Percentiles rank a stretch among this genome's conserved stretches.
phyloP scores from a whole-genome alignment of 768 basidiomycete genomes.

The Daedalea quercina region DNA sequence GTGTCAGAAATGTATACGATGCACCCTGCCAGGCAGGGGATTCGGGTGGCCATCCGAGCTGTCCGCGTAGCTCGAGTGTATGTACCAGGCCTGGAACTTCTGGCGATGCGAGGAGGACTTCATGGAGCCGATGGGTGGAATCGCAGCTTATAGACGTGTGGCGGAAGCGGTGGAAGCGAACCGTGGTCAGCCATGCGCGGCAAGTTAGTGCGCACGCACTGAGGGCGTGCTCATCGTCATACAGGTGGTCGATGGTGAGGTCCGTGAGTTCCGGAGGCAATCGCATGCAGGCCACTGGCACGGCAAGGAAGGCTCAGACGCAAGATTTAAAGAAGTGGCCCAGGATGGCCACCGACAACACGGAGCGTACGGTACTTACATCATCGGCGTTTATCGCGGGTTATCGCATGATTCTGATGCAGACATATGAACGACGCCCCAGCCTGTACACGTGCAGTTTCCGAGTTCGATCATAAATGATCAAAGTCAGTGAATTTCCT shows the following conservation, averaged over 20 bases:
- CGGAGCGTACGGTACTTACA: no score
- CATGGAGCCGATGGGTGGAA: background rate
- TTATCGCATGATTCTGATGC: no score
- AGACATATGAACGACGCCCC: no score
- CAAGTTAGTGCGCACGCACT: slow-evolving; percentile 8
- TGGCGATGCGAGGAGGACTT: background rate
- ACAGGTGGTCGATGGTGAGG: slow-evolving; percentile 13
- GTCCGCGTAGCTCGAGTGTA: background rate
- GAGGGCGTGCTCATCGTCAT: slow-evolving; percentile 10
- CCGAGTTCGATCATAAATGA: no score
- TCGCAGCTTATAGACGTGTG: background rate
- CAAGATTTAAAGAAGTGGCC: no score
- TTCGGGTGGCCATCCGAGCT: background rate
- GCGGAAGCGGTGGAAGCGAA: slow-evolving; percentile 13
- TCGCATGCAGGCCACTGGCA: no score
- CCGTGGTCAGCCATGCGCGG: slow-evolving; percentile 5
- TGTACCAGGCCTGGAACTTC: slow-evolving; percentile 3
- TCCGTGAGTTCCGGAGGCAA: slow-evolving; percentile 15
- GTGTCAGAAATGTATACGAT: background rate
- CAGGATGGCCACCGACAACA: no score
- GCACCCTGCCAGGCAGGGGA: background rate
- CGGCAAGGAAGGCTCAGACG: background rate
- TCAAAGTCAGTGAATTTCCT: no score
- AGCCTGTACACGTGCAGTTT: no score
- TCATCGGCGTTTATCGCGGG: no score